Base-by-base conservation (phyloP, 306 rosid genomes). In the Castanea mollissima region DNA sequence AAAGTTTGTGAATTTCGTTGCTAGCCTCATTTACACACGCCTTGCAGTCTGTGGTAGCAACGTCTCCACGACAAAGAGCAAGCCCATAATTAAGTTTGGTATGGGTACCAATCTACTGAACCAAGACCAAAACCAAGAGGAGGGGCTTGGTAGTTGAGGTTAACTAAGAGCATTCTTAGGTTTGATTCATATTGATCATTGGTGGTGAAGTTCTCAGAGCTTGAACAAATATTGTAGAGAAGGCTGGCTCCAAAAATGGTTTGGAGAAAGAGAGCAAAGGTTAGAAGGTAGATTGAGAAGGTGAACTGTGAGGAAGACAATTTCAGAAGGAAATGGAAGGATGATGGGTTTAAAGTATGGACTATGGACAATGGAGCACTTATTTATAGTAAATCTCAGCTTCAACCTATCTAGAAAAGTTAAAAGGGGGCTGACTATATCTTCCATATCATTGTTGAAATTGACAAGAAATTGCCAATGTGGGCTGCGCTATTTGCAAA, bases 191-290 rank as follows among this genome's bases (percentile, higher is more conserved):
- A 73, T 3, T 18, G 76, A 8, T 32, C 76, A 16, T 73, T 73
- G 52, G 46, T 25, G 35, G 76, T 54, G 65, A 55, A 73, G 49
- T 73, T 73, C 41, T 16, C 63, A n/a, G 76, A 73, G 52, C 27
- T 52, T 10, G 35, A 52, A 73, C 76, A 73, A 6, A 67, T 8
- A 35, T 67, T 25, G 72, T 1, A 34, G 16, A 19, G 72, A 67
- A 51, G 15, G 72, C 72, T 35, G 51, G 52, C 52, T 35, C 51
- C 72, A 8, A 16, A 34, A 67, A 35, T 34, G 52, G 52, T 67
- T 35, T 67, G 72, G 16, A 67, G 52, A 34, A 67, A 19, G 27
- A 34, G 49, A 3, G 52, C 71, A 32, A 31, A 65, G 34, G 49
- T 65, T 14, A 14, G 20, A 19, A 63, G n/a, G 41, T 29, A 25